Evolutionary conservation across 495 filamentous ascomycete genomes (phyloP).

Genomic region (Thermochaetoides thermophila): DNA sequence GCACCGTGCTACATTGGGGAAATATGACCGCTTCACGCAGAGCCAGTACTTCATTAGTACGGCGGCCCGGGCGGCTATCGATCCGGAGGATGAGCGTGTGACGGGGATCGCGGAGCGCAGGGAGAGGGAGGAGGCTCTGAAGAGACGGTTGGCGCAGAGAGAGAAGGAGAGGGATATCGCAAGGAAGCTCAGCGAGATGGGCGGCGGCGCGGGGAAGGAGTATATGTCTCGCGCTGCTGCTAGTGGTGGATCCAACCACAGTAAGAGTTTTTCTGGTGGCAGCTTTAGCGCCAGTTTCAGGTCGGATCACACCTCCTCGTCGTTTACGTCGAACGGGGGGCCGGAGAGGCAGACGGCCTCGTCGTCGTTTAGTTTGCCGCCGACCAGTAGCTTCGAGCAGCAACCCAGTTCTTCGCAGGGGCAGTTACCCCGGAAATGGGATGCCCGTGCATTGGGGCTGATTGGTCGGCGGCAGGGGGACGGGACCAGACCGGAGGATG

Average conservation of each 20-base stretch:
- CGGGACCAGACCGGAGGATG: no score
- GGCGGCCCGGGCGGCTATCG: conserved; percentile 39
- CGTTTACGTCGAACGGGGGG: conserved; percentile 3
- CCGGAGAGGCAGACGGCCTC: no score
- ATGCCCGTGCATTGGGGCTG: conserved; percentile 42
- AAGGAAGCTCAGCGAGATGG: conserved; percentile 45
- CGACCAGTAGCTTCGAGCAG: not conserved
- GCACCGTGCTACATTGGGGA: conserved; percentile 6
- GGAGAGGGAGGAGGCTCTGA: conserved; percentile 50
- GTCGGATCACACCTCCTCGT: conserved; percentile 3
- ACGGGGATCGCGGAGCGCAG: conserved; percentile 34
- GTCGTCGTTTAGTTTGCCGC: conserved; percentile 2
- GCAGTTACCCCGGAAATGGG: conserved; percentile 10
- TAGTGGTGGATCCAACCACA: conserved; percentile 1
- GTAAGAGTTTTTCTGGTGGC: no score
- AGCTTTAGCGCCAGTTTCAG: not conserved
- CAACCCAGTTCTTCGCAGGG: not conserved
- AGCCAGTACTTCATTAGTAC: conserved; percentile 43
- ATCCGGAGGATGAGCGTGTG: conserved; percentile 50
- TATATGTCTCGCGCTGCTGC: conserved; percentile 43
- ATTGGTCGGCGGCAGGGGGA: conserved; percentile 35
- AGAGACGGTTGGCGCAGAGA: conserved; percentile 50
- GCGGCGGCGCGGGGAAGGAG: conserved; percentile 56
- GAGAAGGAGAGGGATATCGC: conserved; percentile 75
- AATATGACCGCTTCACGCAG: conserved; percentile 44